These are phyloP conservation scores for Cupressus sempervirens DNA, from an alignment of 75 land plant genomes.

Conservation along the genomic window DNA sequence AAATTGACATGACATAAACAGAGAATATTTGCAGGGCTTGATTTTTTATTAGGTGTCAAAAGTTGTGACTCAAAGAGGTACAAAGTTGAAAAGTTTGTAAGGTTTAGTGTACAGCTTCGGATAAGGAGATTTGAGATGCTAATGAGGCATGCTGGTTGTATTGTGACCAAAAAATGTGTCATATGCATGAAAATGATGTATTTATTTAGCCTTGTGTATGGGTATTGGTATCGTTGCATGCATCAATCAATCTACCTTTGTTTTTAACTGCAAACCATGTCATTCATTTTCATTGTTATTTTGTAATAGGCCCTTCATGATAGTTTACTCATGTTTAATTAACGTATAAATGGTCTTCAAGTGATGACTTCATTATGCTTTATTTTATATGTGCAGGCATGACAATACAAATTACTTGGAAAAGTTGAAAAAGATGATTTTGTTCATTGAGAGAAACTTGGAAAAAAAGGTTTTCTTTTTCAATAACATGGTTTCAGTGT, in stretches of 20 bases:
- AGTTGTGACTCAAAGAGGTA: neutral
- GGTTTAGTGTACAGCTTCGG: neutral
- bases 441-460: constrained; percentile 78
- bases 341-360: too few species aligned
- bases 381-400: constrained; percentile 64
- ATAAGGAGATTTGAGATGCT: neutral
- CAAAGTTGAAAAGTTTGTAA: neutral
- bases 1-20: neutral
- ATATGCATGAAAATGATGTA: too few species aligned
- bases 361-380: neutral
- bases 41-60: neutral
- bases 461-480: constrained; percentile 63
- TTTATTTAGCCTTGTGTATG: neutral
- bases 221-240: neutral
- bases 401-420: constrained; percentile 78
- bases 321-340: neutral
- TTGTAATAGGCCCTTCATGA: neutral
- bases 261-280: neutral
- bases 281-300: neutral
- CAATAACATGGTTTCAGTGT: neutral
- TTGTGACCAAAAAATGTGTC: neutral
- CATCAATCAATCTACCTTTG: neutral
- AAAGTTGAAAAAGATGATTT: constrained; percentile 75
- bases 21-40: neutral
- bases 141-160: neutral